Evolutionary conservation across 2,329 filamentous ascomycete species (phyloP).

Genomic region (Microdochium nivale): DNA sequence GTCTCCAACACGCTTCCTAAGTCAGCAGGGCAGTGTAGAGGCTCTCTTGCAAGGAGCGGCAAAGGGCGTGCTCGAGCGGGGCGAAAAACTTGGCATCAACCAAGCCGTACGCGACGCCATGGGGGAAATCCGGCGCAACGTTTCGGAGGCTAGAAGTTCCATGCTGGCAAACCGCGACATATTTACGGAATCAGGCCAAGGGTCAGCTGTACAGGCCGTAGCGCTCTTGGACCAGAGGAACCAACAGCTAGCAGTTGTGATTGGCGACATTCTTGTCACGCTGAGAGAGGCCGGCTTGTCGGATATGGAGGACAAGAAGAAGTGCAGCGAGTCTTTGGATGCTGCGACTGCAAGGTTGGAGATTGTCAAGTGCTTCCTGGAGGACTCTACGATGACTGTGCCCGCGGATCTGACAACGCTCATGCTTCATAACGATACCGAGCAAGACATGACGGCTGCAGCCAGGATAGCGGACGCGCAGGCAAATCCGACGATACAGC

Average conservation of each 20-base stretch:
- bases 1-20: slow-evolving; percentile 39
- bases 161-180: slow-evolving; percentile 27
- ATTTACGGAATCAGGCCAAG: slow-evolving; percentile 21
- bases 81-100: slow-evolving; percentile 72
- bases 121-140: slow-evolving; percentile 69
- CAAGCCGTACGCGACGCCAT: slow-evolving; percentile 74
- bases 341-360: slow-evolving; percentile 54
- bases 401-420: slow-evolving; percentile 14
- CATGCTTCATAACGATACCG: slow-evolving; percentile 11
- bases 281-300: slow-evolving; percentile 55
- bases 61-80: slow-evolving; percentile 62
- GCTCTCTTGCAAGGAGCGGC: slow-evolving; percentile 68
- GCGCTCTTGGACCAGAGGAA: slow-evolving; percentile 56
- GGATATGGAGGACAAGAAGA: slow-evolving; percentile 38
- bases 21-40: slow-evolving; percentile 53
- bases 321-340: slow-evolving; percentile 45
- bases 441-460: slow-evolving; percentile 11
- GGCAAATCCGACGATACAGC: background rate
- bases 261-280: slow-evolving; percentile 56
- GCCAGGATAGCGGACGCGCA: background rate
- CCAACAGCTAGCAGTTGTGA: slow-evolving; percentile 55
- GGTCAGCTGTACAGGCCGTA: slow-evolving; percentile 26
- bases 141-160: slow-evolving; percentile 48
- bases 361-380: slow-evolving; percentile 54
- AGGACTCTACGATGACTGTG: slow-evolving; percentile 45